Evolutionary conservation across 2,329 filamentous ascomycete genomes (phyloP).

Genomic region (Claviceps lovelessii): DNA sequence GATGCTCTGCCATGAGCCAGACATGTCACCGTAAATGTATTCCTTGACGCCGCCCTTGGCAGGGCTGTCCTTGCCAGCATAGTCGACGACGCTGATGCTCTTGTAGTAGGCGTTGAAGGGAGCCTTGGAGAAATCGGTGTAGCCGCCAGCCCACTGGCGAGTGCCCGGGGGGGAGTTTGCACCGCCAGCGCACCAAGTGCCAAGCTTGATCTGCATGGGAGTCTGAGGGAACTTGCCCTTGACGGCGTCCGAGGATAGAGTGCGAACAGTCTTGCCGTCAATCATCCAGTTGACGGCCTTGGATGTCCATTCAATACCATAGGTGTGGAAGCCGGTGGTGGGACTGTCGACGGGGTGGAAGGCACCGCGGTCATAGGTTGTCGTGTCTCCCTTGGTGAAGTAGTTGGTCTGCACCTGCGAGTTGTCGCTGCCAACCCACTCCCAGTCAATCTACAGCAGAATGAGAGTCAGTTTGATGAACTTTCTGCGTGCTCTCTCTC

Average conservation of each 20-base stretch:
- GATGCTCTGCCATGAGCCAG: conserved; percentile 30
- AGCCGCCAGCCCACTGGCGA: conserved; percentile 54
- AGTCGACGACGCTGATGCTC: conserved; percentile 29
- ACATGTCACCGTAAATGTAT: conserved; percentile 27
- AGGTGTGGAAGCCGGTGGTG: conserved; percentile 42
- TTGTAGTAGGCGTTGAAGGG: conserved; percentile 32
- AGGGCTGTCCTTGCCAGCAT: conserved; percentile 23
- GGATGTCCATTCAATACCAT: conserved; percentile 54
- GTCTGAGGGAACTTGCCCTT: conserved; percentile 54
- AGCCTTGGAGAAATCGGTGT: conserved; percentile 28
- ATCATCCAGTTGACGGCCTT: conserved; percentile 50
- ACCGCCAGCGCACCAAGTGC: conserved; percentile 50
- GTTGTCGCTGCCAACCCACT: conserved; percentile 59
- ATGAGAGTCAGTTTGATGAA: background rate
- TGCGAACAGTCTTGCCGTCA: conserved; percentile 47
- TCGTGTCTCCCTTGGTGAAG: conserved; percentile 59
- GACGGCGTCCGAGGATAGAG: conserved; percentile 42
- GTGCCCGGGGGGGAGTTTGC: conserved; percentile 51
- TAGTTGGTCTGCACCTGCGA: conserved; percentile 72
- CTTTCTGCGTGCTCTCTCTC: conserved; percentile 56
- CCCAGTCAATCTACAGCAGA: conserved; percentile 55
- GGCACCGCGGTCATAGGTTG: conserved; percentile 53
- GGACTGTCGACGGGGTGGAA: conserved; percentile 44
- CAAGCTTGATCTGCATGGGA: conserved; percentile 56
- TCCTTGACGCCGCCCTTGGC: conserved; percentile 23